Evolutionary conservation across 2,329 filamentous ascomycete genomes (phyloP).

Genomic region (Emmonsiellopsis sp.): DNA sequence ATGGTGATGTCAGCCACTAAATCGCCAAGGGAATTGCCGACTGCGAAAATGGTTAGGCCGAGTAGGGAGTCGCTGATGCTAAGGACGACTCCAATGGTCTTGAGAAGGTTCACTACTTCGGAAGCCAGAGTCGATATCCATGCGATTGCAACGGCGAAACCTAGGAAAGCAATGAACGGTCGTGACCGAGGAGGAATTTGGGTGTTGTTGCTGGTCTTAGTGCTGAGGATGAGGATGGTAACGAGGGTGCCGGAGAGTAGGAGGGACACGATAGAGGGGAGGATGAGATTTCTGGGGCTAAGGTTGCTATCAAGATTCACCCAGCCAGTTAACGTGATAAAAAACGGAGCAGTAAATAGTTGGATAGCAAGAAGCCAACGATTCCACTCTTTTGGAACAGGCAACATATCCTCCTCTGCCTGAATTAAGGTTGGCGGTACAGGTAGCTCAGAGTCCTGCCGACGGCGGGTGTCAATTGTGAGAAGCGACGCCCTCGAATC

Average conservation of each 20-base stretch:
- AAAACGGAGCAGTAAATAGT: conserved; percentile 76
- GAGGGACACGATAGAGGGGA: conserved; percentile 55
- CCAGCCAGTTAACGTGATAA: conserved; percentile 66
- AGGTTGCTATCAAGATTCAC: conserved; percentile 47
- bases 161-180: conserved; percentile 72
- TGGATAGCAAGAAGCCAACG: conserved; percentile 83
- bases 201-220: conserved; percentile 40
- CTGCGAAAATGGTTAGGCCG: conserved; percentile 89
- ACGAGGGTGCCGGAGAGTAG: conserved; percentile 60
- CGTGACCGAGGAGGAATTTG: conserved; percentile 62
- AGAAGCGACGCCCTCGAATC: not conserved
- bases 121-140: conserved; percentile 96
- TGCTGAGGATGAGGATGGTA: conserved; percentile 56
- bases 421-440: conserved; percentile 26
- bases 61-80: conserved; percentile 92
- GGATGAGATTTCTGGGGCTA: conserved; percentile 43
- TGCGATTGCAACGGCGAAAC: conserved; percentile 82
- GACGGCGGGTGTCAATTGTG: not conserved
- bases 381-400: conserved; percentile 58
- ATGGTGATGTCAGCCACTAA: conserved; percentile 92
- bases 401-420: conserved; percentile 8
- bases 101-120: conserved; percentile 90
- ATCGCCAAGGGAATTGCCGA: conserved; percentile 90
- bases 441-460: conserved; percentile 31
- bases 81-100: conserved; percentile 82